Evolutionary conservation across 2,329 filamentous ascomycete genomes (phyloP), one percentile per base, ranked within the genome.

Genomic region (Stenocarpella maydis): DNA sequence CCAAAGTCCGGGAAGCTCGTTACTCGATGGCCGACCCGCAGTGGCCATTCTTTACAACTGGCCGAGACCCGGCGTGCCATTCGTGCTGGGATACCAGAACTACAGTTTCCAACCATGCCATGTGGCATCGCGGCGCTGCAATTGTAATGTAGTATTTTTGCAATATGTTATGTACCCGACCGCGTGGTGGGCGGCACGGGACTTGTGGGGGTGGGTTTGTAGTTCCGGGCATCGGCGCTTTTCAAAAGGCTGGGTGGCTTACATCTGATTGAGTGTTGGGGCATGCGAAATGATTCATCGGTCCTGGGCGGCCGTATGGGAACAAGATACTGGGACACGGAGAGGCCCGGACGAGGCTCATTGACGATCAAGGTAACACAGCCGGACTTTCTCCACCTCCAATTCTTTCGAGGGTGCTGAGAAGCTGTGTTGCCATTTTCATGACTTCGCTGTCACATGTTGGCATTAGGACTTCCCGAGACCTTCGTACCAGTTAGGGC

Each of bases 391-490:
- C 50, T 49, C 39, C 15, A 15, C 53, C 55, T 47, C 53, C 45
- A 28, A n/a, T 58, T 53, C 21, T 43, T 58, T 67, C 45, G 43
- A 31, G 61, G 61, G 43, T 10, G 52, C 26, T 5, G 67, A 49
- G 31, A 61, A 43, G n/a, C 26, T 63, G 39, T 50, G 17, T 43
- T 47, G n/a, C 52, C n/a, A 39, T 49, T 67, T 67, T 67, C 17
- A 63, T 50, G 41, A 47, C 61, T 71, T 71, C 66, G 41, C 24
- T 71, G 69, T 71, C 66, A 58, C 66, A 71, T 66, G 66, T 71
- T 71, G 61, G 66, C 54, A 60, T 65, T 61, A 69, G 45, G 69
- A 68, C 43, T 61, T 61, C 45, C 31, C 34, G 65, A 50, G 69
- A 60, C 66, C 60, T 49, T 39, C 53, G 34, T 50, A 47, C 65